A percentile compares a stretch with the other conserved stretches of the same genome.
Conservation (phyloP, 257 asterid genomes). For the Paulownia fortunei region DNA sequence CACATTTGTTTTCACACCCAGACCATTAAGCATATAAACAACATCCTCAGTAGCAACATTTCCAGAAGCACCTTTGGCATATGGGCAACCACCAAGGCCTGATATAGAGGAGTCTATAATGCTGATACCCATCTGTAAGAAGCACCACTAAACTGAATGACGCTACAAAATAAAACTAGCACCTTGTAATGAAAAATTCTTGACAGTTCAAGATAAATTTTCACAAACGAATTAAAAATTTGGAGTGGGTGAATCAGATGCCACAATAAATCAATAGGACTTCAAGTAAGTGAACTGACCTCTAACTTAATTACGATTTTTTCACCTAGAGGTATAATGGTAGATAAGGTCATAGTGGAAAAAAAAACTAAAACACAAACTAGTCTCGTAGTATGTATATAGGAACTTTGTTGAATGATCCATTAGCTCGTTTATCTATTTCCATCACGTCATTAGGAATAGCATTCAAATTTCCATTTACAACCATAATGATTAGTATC, state of each 20-base stretch:
- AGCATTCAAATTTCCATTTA: no score
- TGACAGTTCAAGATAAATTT: not conserved
- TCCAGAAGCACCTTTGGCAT: slow-evolving; percentile 97
- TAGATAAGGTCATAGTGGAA: no score
- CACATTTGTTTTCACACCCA: slow-evolving; percentile 80
- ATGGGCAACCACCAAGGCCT: slow-evolving; percentile 97
- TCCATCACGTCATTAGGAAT: no score
- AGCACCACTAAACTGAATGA: not conserved
- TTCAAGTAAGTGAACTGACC: not conserved
- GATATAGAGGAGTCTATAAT: slow-evolving; percentile 84
- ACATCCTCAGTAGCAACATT: slow-evolving; percentile 98
- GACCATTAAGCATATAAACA: slow-evolving; percentile 85
- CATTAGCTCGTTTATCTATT: no score
- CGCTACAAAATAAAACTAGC: not conserved
- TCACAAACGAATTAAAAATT: not conserved
- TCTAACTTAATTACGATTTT: not conserved
- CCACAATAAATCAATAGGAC: not conserved
- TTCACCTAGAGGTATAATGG: not conserved
- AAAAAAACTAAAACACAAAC: no score
- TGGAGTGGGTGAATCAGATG: slow-evolving; percentile 3
- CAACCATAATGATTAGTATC: no score
- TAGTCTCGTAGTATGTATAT: no score
- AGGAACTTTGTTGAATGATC: no score
- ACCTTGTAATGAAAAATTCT: not conserved
- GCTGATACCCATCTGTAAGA: slow-evolving; percentile 84